Evolutionary conservation across 768 basidiomycete genomes (phyloP), one percentile per base, ranked within the genome.

Genomic region (Suillus cothurnatus): DNA sequence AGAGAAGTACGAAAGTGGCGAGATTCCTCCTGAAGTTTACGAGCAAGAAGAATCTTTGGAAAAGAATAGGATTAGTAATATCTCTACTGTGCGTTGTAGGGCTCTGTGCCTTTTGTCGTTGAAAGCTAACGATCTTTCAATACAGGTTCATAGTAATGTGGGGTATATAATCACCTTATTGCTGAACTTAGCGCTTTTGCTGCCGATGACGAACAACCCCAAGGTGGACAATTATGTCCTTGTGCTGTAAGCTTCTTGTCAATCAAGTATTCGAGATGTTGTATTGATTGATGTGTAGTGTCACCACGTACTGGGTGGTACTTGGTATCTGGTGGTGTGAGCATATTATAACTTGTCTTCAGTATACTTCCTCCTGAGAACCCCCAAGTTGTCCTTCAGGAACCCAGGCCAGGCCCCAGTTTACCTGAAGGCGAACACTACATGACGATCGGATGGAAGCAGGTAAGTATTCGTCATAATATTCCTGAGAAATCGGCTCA

Each of bases 301-400:
- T 86, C 17, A 93, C 88, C 64, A 82, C 79, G 0, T 92, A 93
- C 68, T 90, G 90, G 92, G 90, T 95, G 14, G 55, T 94, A 1
- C 81, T 83, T 11, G 93, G 93, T 9, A 87, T 94, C 58, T 95
- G 94, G 88, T 96, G 94, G 94, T 93, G 92, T 93, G 77, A 57
- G 89, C 77, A 1, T 45, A 26, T 19, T 6, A 41, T 9, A 9
- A 36, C 15, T 23, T 15, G 26, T 60, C 11, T 31, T 31, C 52
- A 47, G 2, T 15, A 47, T 36, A 58, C 38, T 59, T 52, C 28
- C 14, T 21, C 57, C 14, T 39, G 34, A 41, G 66, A 60, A 60
- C 26, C 2, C 17, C 53, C 0, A 61, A 93, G 92, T 95, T 69
- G 84, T 94, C 59, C 94, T 87, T 74, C 94, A 95, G 73, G 85